These are phyloP conservation scores for Noccaea bulbosa DNA, from an alignment of 345 rosid species.

Conservation along the genomic window DNA sequence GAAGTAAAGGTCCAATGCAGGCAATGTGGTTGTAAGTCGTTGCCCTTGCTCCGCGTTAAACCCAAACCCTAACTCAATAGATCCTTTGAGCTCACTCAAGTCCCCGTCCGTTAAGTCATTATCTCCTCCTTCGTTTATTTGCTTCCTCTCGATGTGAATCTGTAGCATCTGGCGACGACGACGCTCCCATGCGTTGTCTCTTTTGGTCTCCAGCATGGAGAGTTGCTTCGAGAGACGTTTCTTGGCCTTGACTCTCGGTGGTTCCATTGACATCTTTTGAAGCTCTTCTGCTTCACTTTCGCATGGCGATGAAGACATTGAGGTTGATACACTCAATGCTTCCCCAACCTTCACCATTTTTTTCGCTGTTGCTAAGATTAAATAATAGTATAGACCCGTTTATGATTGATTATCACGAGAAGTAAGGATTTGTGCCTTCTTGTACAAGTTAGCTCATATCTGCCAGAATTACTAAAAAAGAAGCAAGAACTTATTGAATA, in stretches of 20 bases:
- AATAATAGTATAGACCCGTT: neutral
- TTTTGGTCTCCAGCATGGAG: conserved; percentile 72
- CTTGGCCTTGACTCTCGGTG: conserved; percentile 43
- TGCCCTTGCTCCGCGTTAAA: conserved; percentile 86
- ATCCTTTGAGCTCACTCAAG: conserved; percentile 82
- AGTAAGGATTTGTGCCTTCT: conserved; percentile 15
- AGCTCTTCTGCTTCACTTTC: conserved; percentile 57
- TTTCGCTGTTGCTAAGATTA: neutral
- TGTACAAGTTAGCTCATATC: conserved; percentile 21
- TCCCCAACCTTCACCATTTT: conserved; percentile 39
- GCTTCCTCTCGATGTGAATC: conserved; percentile 37
- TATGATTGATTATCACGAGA: conserved; percentile 1
- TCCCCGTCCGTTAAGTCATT: conserved; percentile 78
- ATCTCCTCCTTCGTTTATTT: conserved; percentile 35
- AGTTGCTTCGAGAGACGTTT: conserved; percentile 74
- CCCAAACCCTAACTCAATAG: conserved; percentile 96
- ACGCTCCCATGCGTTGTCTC: conserved; percentile 87
- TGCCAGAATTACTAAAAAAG: too few relatives aligned
- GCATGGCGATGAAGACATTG: conserved; percentile 42
- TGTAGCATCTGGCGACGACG: conserved; percentile 71
- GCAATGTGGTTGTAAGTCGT: conserved; percentile 67
- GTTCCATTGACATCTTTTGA: conserved; percentile 56
- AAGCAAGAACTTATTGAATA: too few relatives aligned
- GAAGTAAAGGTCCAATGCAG: conserved; percentile 87
- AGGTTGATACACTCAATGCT: conserved; percentile 40